Conservation (phyloP, 129 eudicot genomes). For the Pseudognaphalium luteoalbum region DNA sequence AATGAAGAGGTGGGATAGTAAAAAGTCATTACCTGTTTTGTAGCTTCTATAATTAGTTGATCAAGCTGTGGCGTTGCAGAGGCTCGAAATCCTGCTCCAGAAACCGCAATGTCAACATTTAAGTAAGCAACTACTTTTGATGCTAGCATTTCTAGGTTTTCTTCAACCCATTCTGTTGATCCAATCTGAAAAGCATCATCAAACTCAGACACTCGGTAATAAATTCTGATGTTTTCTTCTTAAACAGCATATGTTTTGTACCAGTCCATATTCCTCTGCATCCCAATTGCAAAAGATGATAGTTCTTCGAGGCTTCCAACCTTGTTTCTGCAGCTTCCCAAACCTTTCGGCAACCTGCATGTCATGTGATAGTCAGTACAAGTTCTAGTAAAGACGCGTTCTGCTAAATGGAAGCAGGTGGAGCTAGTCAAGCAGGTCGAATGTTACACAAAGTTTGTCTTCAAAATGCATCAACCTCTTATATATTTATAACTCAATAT, state of each 20-base stretch:
- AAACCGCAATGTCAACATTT: constrained; percentile 73
- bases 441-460: neutral
- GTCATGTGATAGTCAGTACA: neutral
- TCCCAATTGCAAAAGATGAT: constrained; percentile 89
- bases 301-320: constrained; percentile 88
- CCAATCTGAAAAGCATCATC: constrained; percentile 56
- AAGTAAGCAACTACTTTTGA: constrained; percentile 79
- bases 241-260: constrained; percentile 6
- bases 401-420: neutral
- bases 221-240: neutral
- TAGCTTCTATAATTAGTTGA: constrained; percentile 56
- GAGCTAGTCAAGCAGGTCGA: neutral
- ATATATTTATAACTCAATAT: neutral
- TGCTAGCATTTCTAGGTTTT: constrained; percentile 73
- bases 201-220: neutral
- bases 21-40: constrained; percentile 56
- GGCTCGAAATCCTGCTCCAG: constrained; percentile 62
- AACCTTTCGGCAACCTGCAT: constrained; percentile 74
- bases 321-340: constrained; percentile 61
- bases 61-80: constrained; percentile 93
- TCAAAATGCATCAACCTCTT: neutral
- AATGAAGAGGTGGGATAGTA: neutral
- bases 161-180: constrained; percentile 96
- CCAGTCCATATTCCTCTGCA: constrained; percentile 97
- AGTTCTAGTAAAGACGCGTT: neutral